These are phyloP conservation scores for Aspergillus cristatus DNA, from an alignment of 495 filamentous ascomycete species.

Conservation along the genomic window DNA sequence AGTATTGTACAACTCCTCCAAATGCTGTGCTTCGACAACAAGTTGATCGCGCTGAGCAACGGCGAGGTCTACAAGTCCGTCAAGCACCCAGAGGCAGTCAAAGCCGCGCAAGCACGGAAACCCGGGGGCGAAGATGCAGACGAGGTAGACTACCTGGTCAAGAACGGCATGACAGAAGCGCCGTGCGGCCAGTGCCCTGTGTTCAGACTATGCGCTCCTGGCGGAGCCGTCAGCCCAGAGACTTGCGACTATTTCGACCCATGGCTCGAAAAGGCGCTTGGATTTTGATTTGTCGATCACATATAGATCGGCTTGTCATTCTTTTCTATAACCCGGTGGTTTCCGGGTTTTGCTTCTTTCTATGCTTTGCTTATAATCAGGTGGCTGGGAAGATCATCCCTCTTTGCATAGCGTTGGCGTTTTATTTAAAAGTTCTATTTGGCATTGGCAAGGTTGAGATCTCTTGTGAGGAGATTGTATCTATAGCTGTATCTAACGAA, in stretches of 20 bases:
- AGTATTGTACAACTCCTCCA: conserved; percentile 77
- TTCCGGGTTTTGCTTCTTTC: too few species aligned
- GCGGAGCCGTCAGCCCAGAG: conserved; percentile 76
- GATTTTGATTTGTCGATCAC: conserved; percentile 17
- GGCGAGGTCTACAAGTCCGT: conserved; percentile 44
- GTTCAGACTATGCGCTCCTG: conserved; percentile 83
- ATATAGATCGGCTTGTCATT: too few species aligned
- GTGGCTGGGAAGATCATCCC: conserved; percentile 2
- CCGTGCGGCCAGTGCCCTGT: conserved; percentile 92
- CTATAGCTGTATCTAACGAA: conserved; percentile 2
- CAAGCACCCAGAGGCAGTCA: conserved; percentile 30
- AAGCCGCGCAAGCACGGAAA: conserved; percentile 33
- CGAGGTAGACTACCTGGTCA: conserved; percentile 22
- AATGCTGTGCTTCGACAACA: conserved; percentile 76
- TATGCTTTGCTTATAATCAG: too few species aligned
- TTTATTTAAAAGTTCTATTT: conserved; percentile 10
- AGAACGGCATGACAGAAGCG: conserved; percentile 71
- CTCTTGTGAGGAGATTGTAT: conserved; percentile 4
- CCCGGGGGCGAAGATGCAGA: conserved; percentile 16
- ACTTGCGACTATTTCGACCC: conserved; percentile 85
- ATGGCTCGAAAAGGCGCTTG: conserved; percentile 52
- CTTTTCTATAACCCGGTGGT: too few species aligned
- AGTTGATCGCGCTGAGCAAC: conserved; percentile 40
- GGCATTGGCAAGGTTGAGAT: conserved; percentile 9
- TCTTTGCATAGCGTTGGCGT: conserved; percentile 38